A percentile compares a stretch with the other conserved stretches of the same genome.
phyloP scores from a whole-genome alignment of 2,329 filamentous ascomycete genomes.

The Ceratocystis alfenasii region DNA sequence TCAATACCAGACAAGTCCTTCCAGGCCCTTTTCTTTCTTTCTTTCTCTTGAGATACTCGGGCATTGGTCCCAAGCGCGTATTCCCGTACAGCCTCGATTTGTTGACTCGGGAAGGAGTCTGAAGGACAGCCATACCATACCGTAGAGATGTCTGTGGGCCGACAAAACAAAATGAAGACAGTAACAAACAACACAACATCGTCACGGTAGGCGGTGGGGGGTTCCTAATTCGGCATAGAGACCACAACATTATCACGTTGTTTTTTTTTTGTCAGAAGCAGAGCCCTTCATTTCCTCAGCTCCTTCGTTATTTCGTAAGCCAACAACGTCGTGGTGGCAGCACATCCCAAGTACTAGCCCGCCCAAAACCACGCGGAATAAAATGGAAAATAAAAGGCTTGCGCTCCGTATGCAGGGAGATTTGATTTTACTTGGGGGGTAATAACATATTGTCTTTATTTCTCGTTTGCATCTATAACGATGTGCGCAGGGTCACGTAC shows the following conservation, averaged over 20 bases:
- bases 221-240: background rate
- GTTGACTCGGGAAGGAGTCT: background rate
- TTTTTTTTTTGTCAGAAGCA: background rate
- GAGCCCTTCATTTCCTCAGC: background rate
- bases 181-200: background rate
- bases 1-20: background rate
- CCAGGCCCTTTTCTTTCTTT: background rate
- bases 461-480: background rate
- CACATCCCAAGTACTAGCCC: background rate
- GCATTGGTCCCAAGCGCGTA: background rate
- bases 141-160: background rate
- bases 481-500: background rate
- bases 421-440: background rate
- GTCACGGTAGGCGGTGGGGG: background rate
- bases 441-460: background rate
- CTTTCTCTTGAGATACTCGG: background rate
- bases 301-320: background rate
- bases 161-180: background rate
- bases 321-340: background rate
- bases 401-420: background rate
- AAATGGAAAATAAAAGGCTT: background rate
- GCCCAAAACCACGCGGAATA: background rate
- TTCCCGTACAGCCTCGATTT: background rate
- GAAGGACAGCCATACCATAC: background rate
- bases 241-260: background rate